Evolutionary conservation across 2,329 filamentous ascomycete genomes (phyloP).

Genomic region (Aspergillus pseudoviridinutans): DNA sequence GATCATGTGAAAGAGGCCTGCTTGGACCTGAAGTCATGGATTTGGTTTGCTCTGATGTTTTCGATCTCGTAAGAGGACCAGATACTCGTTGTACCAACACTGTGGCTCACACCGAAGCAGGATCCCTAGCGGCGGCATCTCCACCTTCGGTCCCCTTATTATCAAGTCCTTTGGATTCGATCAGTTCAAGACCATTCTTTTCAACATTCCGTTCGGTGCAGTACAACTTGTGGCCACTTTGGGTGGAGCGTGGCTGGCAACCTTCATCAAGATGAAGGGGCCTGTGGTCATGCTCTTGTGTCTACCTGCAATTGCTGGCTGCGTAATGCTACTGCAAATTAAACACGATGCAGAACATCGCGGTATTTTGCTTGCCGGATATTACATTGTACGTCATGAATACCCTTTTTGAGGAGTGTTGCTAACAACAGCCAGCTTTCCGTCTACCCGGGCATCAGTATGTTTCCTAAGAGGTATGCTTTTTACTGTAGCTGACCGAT

Average conservation of each 20-base stretch:
- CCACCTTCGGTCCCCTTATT: slow-evolving; percentile 57
- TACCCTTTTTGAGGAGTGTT: background rate
- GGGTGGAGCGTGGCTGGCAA: slow-evolving; percentile 54
- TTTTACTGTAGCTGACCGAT: slow-evolving; percentile 5
- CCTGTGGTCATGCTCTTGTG: slow-evolving; percentile 53
- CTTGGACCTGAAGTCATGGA: slow-evolving; percentile 58
- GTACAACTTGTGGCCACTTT: slow-evolving; percentile 60
- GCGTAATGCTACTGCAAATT: slow-evolving; percentile 51
- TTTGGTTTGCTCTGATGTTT: slow-evolving; percentile 53
- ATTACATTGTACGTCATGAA: slow-evolving; percentile 45
- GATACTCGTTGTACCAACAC: background rate
- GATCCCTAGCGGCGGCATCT: slow-evolving; percentile 56
- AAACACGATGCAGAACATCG: slow-evolving; percentile 45
- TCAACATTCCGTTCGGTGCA: slow-evolving; percentile 59
- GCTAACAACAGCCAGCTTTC: slow-evolving; percentile 42
- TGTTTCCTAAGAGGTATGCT: slow-evolving; percentile 8
- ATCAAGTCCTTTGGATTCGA: slow-evolving; percentile 56
- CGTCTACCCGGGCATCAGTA: slow-evolving; percentile 56
- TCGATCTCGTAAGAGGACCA: slow-evolving; percentile 46
- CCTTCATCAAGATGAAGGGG: slow-evolving; percentile 53
- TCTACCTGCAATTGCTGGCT: slow-evolving; percentile 55
- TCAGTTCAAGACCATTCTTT: slow-evolving; percentile 54
- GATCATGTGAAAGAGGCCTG: slow-evolving; percentile 52
- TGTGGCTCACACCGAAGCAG: slow-evolving; percentile 19
- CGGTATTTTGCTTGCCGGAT: slow-evolving; percentile 52